Base-by-base conservation (phyloP, 345 rosid genomes). In the Lumnitzera littorea region DNA sequence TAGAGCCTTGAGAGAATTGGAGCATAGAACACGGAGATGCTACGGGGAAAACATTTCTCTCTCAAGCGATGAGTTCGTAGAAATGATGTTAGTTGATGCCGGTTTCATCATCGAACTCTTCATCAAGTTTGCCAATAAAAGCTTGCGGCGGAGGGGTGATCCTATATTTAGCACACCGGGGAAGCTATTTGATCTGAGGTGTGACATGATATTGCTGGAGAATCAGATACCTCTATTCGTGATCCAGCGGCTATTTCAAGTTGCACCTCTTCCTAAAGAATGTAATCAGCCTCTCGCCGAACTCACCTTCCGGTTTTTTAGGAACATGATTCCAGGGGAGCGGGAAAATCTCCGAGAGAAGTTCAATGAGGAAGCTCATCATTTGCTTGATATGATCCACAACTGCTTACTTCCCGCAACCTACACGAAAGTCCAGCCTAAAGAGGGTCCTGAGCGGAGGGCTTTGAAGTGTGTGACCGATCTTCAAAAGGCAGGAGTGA, bases 161-260 rank as follows among this genome's bases (percentile, higher is more conserved):
- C 68, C 72, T 0, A 55, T 80, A 14, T 82, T 82, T 49, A 67
- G 57, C 48, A 74, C 67, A 1, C 77, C 79, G 0, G 79, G 84
- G 20, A 64, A 69, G 84, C 74, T 76, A n/a, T 72, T 55, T 15
- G 63, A 75, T 29, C 43, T 85, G 67, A 74, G 84, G 55, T 63
- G 74, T 46, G 66, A 80, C 62, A 52, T 82, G 65, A 62, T 78
- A 11, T 14, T 82, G 64, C 62, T 82, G 14, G 91, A 85, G 71
- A 85, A 85, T 46, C 87, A 85, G 49, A 76, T 85, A 14, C 91
- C 87, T 0, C 50, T 78, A 23, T 80, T 80, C 57, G 23, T 85
- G 60, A 79, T 85, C 50, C 79, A 73, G 49, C 27, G 78, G 14
- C 12, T 85, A 25, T 82, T 72, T 20, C 68, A 73, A 51, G 63